A percentile compares a stretch with the other conserved stretches of the same genome.
Evolutionary conservation across 768 basidiomycete genomes (phyloP).

Genomic region (Lactifluus pinguis): DNA sequence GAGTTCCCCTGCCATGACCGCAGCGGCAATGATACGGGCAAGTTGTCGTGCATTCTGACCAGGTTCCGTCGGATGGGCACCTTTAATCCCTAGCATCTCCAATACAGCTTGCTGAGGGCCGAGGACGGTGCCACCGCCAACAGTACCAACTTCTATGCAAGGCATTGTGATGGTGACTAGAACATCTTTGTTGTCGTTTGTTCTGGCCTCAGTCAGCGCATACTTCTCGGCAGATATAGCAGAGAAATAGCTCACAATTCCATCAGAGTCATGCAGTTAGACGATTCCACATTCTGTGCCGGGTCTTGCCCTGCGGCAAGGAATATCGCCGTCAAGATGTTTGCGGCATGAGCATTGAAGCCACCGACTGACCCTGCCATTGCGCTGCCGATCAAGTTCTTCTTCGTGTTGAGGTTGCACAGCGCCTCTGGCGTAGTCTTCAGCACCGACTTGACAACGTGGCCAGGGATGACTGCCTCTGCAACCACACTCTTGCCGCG

Average conservation of each 20-base stretch:
- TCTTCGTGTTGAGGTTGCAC: constrained; percentile 90
- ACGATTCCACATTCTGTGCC: constrained; percentile 97
- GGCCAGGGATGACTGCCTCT: constrained; percentile 87
- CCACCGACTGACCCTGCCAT: constrained; percentile 99
- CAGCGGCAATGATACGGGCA: constrained; percentile 81
- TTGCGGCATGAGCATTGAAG: constrained; percentile 97
- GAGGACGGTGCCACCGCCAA: constrained; percentile 93
- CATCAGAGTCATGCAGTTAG: constrained; percentile 98
- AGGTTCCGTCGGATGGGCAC: constrained; percentile 78
- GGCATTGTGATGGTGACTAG: constrained; percentile 96
- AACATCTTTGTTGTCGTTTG: constrained; percentile 82
- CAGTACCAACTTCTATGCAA: constrained; percentile 97
- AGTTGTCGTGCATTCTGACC: constrained; percentile 86
- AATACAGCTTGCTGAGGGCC: constrained; percentile 84
- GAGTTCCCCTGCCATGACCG: constrained; percentile 97
- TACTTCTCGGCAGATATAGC: constrained; percentile 6
- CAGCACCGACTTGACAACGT: constrained; percentile 78
- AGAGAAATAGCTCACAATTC: constrained; percentile 65
- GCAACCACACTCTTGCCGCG: constrained; percentile 97
- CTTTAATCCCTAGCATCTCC: constrained; percentile 88
- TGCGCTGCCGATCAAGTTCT: constrained; percentile 94
- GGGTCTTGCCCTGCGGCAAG: constrained; percentile 98
- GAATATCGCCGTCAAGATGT: constrained; percentile 92
- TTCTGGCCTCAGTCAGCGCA: constrained; percentile 35
- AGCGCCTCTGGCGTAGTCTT: constrained; percentile 91